These are phyloP conservation scores for Blastomyces percursus DNA, from an alignment of 2,329 filamentous ascomycete genomes.

Conservation along the genomic window DNA sequence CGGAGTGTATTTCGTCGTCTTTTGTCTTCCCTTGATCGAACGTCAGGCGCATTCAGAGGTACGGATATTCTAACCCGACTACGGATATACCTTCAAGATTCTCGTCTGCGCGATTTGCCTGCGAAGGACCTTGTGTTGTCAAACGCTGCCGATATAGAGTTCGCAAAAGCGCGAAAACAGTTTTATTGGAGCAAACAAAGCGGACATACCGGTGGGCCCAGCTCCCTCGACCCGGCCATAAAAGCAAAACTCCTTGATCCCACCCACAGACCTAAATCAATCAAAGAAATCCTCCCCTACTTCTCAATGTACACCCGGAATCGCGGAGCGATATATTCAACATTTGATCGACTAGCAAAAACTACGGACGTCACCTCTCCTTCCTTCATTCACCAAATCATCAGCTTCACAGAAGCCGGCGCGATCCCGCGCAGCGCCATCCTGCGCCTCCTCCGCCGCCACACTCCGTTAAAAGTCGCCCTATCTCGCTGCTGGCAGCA, in stretches of 20 bases:
- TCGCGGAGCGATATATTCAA: slow-evolving; percentile 11
- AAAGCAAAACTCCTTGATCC: not conserved
- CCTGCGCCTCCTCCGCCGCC: slow-evolving; percentile 26
- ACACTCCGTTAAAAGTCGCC: slow-evolving; percentile 30
- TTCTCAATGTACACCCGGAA: not conserved
- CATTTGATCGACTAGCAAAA: slow-evolving; percentile 23
- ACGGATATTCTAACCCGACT: not conserved
- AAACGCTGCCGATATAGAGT: slow-evolving; percentile 1
- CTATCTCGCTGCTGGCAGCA: slow-evolving; percentile 16
- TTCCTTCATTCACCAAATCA: slow-evolving; percentile 22
- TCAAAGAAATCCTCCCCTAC: slow-evolving; percentile 3
- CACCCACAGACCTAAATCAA: not conserved
- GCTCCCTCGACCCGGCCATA: not conserved
- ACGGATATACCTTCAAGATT: not conserved
- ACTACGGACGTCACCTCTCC: slow-evolving; percentile 27
- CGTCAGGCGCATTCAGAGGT: not conserved
- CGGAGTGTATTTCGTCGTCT: not conserved
- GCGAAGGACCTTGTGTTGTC: not conserved
- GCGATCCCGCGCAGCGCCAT: slow-evolving; percentile 15
- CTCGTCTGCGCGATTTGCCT: not conserved
- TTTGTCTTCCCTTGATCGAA: not conserved
- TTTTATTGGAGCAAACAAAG: not conserved
- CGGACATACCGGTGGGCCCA: not conserved
- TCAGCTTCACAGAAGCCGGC: slow-evolving; percentile 24
- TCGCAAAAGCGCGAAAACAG: not conserved